A percentile compares a stretch with the other conserved stretches of the same genome.
phyloP scores from a whole-genome alignment of 1,139 yeast genomes.

The Meyerozyma elateridarum region DNA sequence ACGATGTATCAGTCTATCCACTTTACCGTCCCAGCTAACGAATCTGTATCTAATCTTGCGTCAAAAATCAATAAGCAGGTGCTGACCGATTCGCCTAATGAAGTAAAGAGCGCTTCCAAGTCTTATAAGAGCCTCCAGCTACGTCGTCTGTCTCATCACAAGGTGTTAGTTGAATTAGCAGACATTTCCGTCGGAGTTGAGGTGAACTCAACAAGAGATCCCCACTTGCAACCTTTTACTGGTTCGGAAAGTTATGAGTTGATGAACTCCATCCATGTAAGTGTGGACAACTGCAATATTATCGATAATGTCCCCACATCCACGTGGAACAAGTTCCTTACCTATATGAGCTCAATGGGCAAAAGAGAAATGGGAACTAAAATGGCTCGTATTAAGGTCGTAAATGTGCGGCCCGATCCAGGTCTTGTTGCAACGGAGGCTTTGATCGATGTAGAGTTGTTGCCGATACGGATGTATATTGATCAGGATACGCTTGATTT shows the following conservation, averaged over 20 bases:
- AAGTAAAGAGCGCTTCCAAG: constrained; percentile 8
- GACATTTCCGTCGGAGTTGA: constrained; percentile 46
- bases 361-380: constrained; percentile 66
- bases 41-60: constrained; percentile 44
- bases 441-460: constrained; percentile 47
- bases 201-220: constrained; percentile 47
- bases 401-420: constrained; percentile 63
- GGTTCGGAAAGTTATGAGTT: constrained; percentile 32
- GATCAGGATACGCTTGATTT: constrained; percentile 95
- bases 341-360: constrained; percentile 64
- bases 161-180: constrained; percentile 53
- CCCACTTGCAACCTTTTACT: constrained; percentile 27
- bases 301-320: constrained; percentile 82
- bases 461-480: constrained; percentile 78
- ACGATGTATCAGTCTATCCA: constrained; percentile 71
- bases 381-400: constrained; percentile 54
- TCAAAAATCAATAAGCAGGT: constrained; percentile 47
- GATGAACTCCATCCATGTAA: constrained; percentile 42
- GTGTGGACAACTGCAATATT: constrained; percentile 53
- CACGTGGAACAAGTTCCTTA: constrained; percentile 83
- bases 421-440: constrained; percentile 67
- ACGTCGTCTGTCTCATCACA: constrained; percentile 61
- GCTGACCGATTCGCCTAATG: constrained; percentile 20
- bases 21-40: constrained; percentile 53
- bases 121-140: constrained; percentile 46